phyloP scores from a whole-genome alignment of 139 green algal genomes.

The Chlamydomonas eustigma region DNA sequence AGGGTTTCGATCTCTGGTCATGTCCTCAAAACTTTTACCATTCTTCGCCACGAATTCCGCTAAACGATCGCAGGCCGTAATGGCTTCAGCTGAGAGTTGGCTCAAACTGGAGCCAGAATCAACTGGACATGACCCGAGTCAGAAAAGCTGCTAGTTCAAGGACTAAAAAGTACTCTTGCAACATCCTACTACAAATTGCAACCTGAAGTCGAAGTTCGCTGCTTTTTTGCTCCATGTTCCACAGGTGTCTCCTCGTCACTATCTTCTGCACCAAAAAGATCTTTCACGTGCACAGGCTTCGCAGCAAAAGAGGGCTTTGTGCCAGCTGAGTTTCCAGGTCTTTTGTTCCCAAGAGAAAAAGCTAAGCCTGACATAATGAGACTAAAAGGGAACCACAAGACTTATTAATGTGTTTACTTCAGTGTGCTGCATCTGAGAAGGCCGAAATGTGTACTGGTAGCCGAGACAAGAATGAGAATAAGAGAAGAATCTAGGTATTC shows the following conservation, averaged over 20 bases:
- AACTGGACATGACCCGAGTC: background rate
- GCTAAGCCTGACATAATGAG: background rate
- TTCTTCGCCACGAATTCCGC: constrained; percentile 73
- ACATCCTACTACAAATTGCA: background rate
- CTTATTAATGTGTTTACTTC: too few relatives aligned
- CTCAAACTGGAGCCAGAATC: background rate
- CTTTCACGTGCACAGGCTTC: background rate
- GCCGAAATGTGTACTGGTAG: too few relatives aligned
- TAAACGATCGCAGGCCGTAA: constrained; percentile 46
- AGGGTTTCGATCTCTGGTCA: constrained; percentile 61
- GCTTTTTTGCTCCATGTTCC: background rate
- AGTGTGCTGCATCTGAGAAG: too few relatives aligned
- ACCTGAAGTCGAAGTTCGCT: background rate
- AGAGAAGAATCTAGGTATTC: too few relatives aligned
- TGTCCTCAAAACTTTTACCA: constrained; percentile 57
- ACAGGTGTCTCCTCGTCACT: background rate
- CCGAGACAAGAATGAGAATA: too few relatives aligned
- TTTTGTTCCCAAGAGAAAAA: background rate
- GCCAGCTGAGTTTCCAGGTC: background rate
- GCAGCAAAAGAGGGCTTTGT: background rate
- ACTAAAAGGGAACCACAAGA: too few relatives aligned
- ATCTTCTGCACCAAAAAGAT: background rate
- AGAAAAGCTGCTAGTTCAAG: too few relatives aligned
- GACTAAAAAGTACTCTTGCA: background rate
- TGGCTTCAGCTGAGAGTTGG: background rate